A percentile compares a stretch with the other conserved stretches of the same genome.
Evolutionary conservation across 768 basidiomycete species (phyloP).

Genomic region (Saitozyma sp.): DNA sequence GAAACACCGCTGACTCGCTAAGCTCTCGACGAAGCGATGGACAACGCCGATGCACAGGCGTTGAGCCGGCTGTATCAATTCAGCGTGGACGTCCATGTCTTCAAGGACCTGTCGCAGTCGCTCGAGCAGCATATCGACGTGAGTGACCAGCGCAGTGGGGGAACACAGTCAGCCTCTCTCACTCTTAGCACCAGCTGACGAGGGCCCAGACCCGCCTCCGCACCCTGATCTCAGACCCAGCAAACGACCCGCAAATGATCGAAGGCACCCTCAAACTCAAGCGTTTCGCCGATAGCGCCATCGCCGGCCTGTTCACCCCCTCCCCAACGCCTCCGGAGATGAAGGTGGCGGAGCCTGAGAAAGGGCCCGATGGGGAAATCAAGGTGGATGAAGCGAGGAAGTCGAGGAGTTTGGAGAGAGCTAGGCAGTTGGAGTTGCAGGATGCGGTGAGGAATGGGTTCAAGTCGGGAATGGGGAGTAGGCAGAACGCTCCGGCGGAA

Average conservation of each 20-base stretch:
- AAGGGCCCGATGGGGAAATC: constrained; percentile 8
- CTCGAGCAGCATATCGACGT: constrained; percentile 42
- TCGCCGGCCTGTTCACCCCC: constrained; percentile 27
- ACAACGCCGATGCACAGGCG: constrained; percentile 22
- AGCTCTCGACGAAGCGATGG: constrained; percentile 50
- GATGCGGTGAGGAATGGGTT: constrained; percentile 43
- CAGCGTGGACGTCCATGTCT: constrained; percentile 31
- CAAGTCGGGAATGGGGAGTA: constrained; percentile 46
- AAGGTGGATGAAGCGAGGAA: constrained; percentile 1
- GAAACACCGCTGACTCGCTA: constrained; percentile 2
- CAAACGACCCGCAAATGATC: constrained; percentile 50
- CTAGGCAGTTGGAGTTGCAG: constrained; percentile 36
- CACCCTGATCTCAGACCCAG: constrained; percentile 46
- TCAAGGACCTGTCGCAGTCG: constrained; percentile 28
- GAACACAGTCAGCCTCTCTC: neutral
- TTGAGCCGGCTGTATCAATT: constrained; percentile 35
- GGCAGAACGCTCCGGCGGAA: constrained; percentile 51
- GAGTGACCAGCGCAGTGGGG: too few species aligned
- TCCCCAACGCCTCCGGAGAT: neutral
- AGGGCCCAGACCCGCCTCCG: constrained; percentile 19
- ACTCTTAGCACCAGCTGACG: neutral
- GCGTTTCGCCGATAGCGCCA: constrained; percentile 40
- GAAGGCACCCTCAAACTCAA: constrained; percentile 41
- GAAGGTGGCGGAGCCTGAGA: constrained; percentile 1
- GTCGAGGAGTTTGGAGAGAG: constrained; percentile 5